Conservation (phyloP, 257 asterid genomes). For the Primulina tabacum region DNA sequence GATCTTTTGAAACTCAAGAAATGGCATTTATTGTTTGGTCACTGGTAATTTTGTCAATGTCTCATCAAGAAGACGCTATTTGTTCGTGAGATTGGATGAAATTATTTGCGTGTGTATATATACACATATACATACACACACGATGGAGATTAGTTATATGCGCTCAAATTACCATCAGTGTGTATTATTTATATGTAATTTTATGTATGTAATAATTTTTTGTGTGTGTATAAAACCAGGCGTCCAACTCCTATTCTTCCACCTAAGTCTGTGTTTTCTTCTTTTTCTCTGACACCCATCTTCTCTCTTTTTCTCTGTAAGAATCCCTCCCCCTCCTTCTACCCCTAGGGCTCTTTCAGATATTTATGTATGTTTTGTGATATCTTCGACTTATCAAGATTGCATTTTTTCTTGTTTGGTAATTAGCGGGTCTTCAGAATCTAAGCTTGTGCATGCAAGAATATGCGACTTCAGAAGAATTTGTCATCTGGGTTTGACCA, state of each 20-base stretch:
- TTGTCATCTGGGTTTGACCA: constrained; percentile 38
- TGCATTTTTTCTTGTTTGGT: constrained; percentile 26
- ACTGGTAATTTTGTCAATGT: not conserved
- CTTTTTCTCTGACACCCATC: constrained; percentile 48
- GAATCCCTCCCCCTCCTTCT: constrained; percentile 36
- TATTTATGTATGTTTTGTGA: constrained; percentile 1
- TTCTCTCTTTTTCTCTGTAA: constrained; percentile 46
- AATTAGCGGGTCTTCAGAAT: constrained; percentile 26
- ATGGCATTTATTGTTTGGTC: too few relatives aligned
- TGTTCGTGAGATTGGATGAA: not conserved
- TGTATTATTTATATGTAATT: constrained; percentile 1
- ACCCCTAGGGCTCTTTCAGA: constrained; percentile 4
- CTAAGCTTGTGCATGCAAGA: constrained; percentile 31
- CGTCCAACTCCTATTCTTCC: constrained; percentile 35
- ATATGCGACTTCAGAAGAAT: constrained; percentile 19
- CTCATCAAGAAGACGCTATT: not conserved
- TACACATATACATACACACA: too few relatives aligned
- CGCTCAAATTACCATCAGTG: too few relatives aligned
- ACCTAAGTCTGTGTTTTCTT: constrained; percentile 39
- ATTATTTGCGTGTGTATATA: not conserved
- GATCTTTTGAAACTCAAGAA: not conserved
- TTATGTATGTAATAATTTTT: constrained; percentile 3
- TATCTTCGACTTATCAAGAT: constrained; percentile 23
- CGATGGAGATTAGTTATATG: too few relatives aligned
- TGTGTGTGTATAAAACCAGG: constrained; percentile 16